phyloP scores from a whole-genome alignment of 176 grass and related monocot genomes.

The Oryza longistaminata region DNA sequence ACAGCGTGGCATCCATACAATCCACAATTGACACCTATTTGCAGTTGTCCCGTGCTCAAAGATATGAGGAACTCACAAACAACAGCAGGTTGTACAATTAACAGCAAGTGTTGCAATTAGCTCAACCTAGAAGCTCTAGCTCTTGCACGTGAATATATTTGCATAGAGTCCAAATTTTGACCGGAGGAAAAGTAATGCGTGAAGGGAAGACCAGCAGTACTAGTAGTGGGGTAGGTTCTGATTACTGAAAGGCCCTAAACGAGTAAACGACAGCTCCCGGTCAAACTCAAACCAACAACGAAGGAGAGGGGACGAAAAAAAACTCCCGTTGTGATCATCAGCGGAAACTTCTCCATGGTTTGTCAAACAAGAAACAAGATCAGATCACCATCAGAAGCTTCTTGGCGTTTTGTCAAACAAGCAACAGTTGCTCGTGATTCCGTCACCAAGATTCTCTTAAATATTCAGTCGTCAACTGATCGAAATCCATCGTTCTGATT shows the following conservation, averaged over 20 bases:
- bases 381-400: not conserved
- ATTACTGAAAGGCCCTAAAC: not conserved
- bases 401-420: conserved; percentile 25
- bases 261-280: not conserved
- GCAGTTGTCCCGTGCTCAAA: not conserved
- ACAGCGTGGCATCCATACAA: conserved; percentile 1
- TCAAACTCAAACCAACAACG: not conserved
- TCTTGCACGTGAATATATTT: conserved; percentile 11
- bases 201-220: not conserved
- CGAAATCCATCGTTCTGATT: not conserved
- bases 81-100: not conserved
- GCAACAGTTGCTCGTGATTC: not conserved
- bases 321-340: not conserved
- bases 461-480: not conserved
- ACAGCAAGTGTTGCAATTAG: not conserved
- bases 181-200: not conserved
- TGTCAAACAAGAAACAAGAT: not conserved
- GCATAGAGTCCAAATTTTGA: not conserved
- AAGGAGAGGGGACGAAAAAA: not conserved
- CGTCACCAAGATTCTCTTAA: not conserved
- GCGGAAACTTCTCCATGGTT: not conserved
- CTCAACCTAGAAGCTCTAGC: not conserved
- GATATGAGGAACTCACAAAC: not conserved
- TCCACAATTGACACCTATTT: not conserved
- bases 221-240: not conserved